A percentile compares a stretch with the other conserved stretches of the same genome.
Conservation (phyloP, 805 yeast species). For the Starmera caribaea region DNA sequence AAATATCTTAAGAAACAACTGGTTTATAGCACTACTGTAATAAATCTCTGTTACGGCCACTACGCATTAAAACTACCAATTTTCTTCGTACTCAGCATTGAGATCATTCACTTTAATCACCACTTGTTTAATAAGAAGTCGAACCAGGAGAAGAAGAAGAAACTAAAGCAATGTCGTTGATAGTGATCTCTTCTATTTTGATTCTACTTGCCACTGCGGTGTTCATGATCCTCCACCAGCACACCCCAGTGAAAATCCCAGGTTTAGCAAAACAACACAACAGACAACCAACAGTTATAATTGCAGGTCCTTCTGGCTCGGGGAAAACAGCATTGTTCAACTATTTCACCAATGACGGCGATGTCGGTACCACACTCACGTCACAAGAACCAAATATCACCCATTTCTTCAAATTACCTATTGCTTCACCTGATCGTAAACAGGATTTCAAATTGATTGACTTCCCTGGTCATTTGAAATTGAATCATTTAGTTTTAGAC, state of each 20-base stretch:
- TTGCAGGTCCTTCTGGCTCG: slow-evolving; percentile 53
- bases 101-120: no score
- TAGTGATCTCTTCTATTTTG: not conserved
- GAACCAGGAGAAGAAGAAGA: no score
- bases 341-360: slow-evolving; percentile 17
- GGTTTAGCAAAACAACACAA: slow-evolving; percentile 9
- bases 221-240: slow-evolving; percentile 8
- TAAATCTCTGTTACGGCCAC: no score
- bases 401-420: slow-evolving; percentile 29
- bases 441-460: slow-evolving; percentile 52
- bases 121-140: no score
- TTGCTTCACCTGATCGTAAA: slow-evolving; percentile 21
- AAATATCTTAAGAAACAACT: no score
- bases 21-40: no score
- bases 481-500: slow-evolving; percentile 44
- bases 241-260: slow-evolving; percentile 8
- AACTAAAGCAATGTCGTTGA: no score
- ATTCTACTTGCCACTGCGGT: slow-evolving; percentile 2
- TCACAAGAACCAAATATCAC: slow-evolving; percentile 40
- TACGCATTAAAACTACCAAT: no score
- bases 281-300: slow-evolving; percentile 45
- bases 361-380: slow-evolving; percentile 31
- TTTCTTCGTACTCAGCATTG: no score
- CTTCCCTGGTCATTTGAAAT: slow-evolving; percentile 82
- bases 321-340: slow-evolving; percentile 59